Percentiles rank a stretch among this genome's conserved stretches.
Evolutionary conservation across 1,284 basidiomycete species (phyloP).

Genomic region (Waitea zeae): DNA sequence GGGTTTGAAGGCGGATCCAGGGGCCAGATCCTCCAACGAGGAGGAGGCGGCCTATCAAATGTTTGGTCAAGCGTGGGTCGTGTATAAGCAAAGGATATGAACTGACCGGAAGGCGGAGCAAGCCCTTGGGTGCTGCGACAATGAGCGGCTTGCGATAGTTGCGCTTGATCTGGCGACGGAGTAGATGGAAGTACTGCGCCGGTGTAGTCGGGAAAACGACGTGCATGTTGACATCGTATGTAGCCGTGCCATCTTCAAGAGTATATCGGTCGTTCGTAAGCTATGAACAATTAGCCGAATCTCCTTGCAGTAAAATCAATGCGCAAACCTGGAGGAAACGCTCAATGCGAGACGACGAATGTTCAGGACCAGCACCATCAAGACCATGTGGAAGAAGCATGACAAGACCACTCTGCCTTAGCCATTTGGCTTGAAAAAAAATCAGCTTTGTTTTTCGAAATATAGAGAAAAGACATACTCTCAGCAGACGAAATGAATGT

Average conservation of each 20-base stretch:
- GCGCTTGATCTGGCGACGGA: slow-evolving; percentile 67
- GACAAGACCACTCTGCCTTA: slow-evolving; percentile 81
- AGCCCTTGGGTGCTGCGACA: slow-evolving; percentile 68
- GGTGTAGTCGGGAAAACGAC: slow-evolving; percentile 77
- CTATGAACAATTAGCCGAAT: slow-evolving; percentile 15
- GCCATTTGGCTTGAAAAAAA: slow-evolving; percentile 62
- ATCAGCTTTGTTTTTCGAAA: slow-evolving; percentile 3
- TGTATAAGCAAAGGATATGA: no score
- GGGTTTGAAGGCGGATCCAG: slow-evolving; percentile 50
- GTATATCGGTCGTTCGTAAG: slow-evolving; percentile 54
- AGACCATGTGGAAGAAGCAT: slow-evolving; percentile 75
- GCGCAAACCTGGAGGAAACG: slow-evolving; percentile 60
- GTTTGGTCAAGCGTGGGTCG: no score
- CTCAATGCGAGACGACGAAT: slow-evolving; percentile 75
- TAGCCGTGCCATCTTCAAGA: slow-evolving; percentile 17
- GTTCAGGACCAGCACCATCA: slow-evolving; percentile 84
- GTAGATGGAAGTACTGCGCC: slow-evolving; percentile 79
- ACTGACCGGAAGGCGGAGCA: slow-evolving; percentile 63
- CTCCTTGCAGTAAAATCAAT: slow-evolving; percentile 1
- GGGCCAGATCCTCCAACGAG: slow-evolving; percentile 41
- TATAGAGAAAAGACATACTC: slow-evolving; percentile 28
- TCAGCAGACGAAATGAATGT: slow-evolving; percentile 74
- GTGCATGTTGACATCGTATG: slow-evolving; percentile 57
- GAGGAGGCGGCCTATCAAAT: slow-evolving; percentile 62
- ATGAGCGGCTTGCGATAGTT: slow-evolving; percentile 78